Base-by-base conservation (phyloP, 257 asterid species). In the Leptodermis oblonga region DNA sequence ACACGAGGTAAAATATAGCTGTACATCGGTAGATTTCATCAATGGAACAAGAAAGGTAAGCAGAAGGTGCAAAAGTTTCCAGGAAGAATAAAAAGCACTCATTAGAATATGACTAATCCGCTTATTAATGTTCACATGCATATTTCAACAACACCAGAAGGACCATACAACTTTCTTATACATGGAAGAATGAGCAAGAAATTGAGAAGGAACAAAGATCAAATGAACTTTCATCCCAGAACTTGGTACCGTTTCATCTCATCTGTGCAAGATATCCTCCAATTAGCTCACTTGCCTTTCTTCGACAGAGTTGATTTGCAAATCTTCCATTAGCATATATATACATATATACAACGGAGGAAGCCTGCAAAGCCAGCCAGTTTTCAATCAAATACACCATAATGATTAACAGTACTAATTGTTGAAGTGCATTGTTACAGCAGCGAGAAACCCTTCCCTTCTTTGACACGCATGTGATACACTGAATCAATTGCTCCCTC, bases 201-300 rank as follows among this genome's bases (percentile, higher is more conserved):
- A 49, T 41, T 55, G 22, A 26, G 30, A 36, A 58, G 49, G 70
- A 62, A 31, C 26, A 26, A 36, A 56, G 43, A 51, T 71, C 65
- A 37, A n/a, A 63, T 37, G 70, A 71, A 51, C 53, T 42, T 9
- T 61, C 36, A 54, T 18, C 52, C 39, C n/a, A 0, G 11, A 55
- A 71, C 52, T 39, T 37, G 33, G 65, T n/a, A n/a, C n/a, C n/a
- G n/a, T n/a, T n/a, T n/a, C 25, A 52, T 34, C 34, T 39, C 45
- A 62, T 71, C 64, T 51, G 30, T 65, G 62, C 70, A 53, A n/a
- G 25, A 37, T 46, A 62, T 49, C 75, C 58, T 49, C 75, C 58
- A 46, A 43, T 28, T 62, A 17, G 31, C 51, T 7, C 3, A 20
- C 68, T 33, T 26, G 43, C 70, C 64, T 37, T 51, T 18, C 55